Evolutionary conservation across 495 filamentous ascomycete genomes (phyloP).

Genomic region (Aspergillus haitiensis): DNA sequence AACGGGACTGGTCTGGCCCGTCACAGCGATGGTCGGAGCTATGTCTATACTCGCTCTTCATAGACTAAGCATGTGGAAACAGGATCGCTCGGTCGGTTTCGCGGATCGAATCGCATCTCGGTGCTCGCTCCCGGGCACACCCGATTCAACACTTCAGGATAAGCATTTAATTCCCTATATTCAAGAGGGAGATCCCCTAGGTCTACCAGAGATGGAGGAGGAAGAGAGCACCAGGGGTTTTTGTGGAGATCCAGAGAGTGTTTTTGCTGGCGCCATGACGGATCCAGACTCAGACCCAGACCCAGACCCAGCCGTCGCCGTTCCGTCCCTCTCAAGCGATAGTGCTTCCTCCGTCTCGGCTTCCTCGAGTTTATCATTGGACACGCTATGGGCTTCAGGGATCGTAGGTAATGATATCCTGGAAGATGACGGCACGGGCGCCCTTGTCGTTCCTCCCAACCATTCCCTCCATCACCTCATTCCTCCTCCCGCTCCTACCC

Average conservation of each 20-base stretch:
- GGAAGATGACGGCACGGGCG: constrained; percentile 29
- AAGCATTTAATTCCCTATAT: neutral
- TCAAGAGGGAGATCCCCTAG: neutral
- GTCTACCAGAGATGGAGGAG: constrained; percentile 10
- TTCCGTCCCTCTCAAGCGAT: constrained; percentile 29
- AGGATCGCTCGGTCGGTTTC: constrained; percentile 19
- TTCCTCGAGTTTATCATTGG: constrained; percentile 21
- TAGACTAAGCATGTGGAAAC: constrained; percentile 28
- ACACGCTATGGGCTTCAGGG: constrained; percentile 24
- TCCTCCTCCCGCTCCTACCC: constrained; percentile 9
- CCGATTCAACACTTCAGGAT: neutral
- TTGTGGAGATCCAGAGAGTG: constrained; percentile 1
- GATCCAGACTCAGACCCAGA: neutral
- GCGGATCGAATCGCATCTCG: constrained; percentile 18
- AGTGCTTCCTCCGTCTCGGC: constrained; percentile 20
- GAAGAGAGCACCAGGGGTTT: constrained; percentile 1
- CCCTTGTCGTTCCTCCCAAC: constrained; percentile 28
- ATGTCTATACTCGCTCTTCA: constrained; percentile 20
- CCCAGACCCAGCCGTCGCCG: constrained; percentile 8
- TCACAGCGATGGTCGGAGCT: constrained; percentile 17
- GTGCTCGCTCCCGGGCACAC: constrained; percentile 12
- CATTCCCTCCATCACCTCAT: constrained; percentile 7
- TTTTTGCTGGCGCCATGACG: constrained; percentile 1
- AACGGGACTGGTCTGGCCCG: constrained; percentile 3
- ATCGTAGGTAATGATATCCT: constrained; percentile 24